These are phyloP conservation scores for Penicillium glabrum DNA, from an alignment of 2,329 filamentous ascomycete species.

Conservation along the genomic window DNA sequence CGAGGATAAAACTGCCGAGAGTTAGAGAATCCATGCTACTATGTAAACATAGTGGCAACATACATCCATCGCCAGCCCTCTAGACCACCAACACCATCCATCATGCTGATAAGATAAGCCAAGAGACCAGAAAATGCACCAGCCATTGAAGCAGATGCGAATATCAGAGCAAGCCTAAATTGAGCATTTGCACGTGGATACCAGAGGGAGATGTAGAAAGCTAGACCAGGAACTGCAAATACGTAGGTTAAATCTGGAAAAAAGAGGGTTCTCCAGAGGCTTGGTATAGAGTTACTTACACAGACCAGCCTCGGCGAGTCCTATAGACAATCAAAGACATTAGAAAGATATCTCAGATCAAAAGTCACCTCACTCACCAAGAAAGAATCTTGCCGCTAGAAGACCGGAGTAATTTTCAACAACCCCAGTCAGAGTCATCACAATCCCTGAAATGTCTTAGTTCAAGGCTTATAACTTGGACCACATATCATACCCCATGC, in stretches of 20 bases:
- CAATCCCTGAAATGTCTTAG: constrained; percentile 37
- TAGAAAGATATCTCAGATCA: background rate
- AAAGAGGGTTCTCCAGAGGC: background rate
- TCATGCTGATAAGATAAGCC: constrained; percentile 57
- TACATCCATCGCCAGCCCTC: constrained; percentile 48
- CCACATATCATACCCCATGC: constrained; percentile 26
- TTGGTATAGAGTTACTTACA: background rate
- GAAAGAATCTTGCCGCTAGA: constrained; percentile 49
- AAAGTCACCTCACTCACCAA: constrained; percentile 24
- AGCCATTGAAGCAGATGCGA: constrained; percentile 38
- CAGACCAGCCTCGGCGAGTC: constrained; percentile 6
- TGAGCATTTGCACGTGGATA: constrained; percentile 38
- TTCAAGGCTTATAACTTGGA: constrained; percentile 7
- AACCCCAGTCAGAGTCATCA: constrained; percentile 53
- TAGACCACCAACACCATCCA: constrained; percentile 57
- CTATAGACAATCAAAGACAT: background rate
- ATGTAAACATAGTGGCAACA: constrained; percentile 49
- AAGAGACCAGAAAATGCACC: constrained; percentile 47
- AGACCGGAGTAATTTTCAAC: constrained; percentile 49
- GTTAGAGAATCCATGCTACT: background rate
- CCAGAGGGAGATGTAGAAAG: constrained; percentile 42
- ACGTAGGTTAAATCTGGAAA: background rate
- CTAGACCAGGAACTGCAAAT: constrained; percentile 36
- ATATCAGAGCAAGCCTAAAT: constrained; percentile 41
- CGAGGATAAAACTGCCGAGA: background rate